Evolutionary conservation across 2,329 filamentous ascomycete species (phyloP), one percentile per base, ranked within the genome.

Genomic region (Rachicladosporium sp.): DNA sequence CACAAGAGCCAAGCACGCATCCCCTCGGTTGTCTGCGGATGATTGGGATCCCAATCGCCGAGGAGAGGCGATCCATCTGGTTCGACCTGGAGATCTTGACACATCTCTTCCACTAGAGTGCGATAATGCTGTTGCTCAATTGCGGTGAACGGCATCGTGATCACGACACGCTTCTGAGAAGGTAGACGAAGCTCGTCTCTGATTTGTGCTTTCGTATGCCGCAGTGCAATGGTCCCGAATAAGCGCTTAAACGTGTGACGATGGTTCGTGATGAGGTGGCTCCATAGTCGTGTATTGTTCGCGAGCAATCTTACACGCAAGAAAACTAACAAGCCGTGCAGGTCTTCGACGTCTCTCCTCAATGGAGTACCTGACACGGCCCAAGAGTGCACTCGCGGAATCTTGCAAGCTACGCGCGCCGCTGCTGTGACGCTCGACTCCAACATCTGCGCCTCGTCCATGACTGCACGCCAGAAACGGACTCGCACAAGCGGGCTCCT

Each of bases 61-160:
- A 52, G 46, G 1, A 75, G 44, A 0, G 86, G 83, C 2, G 64
- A 65, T 0, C 89, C 88, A 19, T 75, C 65, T 0, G 65, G 51
- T 49, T 77, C 70, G 5, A 96, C 59, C 1, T 74, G 78, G 45
- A 79, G 82, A 1, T 75, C 74, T 21, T 78, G 69, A 37, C 78
- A 78, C 74, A 94, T 86, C 45, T 83, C 69, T 35, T 77, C 71
- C 54, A 89, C 87, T 2, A 93, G 60, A 5, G 78, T 74, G 32
- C 73, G 70, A 53, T 96, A 96, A 53, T 93, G 78, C 54, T 95
- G 85, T 54, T 95, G 84, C 56, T 96, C 91, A 8, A 96, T 75
- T 0, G 84, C 76, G 0, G 82, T 91, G 53, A 96, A 93, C 0
- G 91, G 86, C 57, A 94, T 78, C 1, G 82, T 91, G 42, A 96